Conservation (phyloP, 805 yeast species). For the Yarrowia sp. region DNA sequence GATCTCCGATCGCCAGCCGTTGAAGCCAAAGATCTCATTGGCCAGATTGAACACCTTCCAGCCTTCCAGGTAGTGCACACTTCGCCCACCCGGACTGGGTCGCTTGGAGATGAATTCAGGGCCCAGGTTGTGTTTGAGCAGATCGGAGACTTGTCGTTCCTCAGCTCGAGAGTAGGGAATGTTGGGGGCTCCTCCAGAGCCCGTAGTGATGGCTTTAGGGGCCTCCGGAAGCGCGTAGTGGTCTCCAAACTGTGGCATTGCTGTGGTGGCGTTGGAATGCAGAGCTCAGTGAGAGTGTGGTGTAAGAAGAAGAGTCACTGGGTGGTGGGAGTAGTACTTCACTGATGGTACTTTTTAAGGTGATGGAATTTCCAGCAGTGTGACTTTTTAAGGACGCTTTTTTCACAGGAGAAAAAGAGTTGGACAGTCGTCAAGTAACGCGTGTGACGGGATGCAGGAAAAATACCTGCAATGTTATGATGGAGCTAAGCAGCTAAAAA, state of each 20-base stretch:
- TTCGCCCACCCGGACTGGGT: slow-evolving; percentile 55
- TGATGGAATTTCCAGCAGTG: not conserved
- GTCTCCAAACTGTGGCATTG: slow-evolving; percentile 23
- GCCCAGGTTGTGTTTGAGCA: slow-evolving; percentile 34
- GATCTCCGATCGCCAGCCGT: slow-evolving; percentile 74
- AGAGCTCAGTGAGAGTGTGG: not conserved
- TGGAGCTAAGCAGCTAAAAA: not conserved
- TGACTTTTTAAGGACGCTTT: too few species aligned
- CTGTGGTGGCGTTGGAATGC: not conserved
- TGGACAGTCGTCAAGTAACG: not conserved
- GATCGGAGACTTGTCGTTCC: slow-evolving; percentile 15
- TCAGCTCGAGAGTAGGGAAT: slow-evolving; percentile 7
- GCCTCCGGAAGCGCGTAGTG: slow-evolving; percentile 23
- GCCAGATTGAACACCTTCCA: slow-evolving; percentile 71
- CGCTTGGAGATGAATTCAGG: slow-evolving; percentile 48
- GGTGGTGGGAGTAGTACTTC: too few species aligned
- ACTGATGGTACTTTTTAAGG: too few species aligned
- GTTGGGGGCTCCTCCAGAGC: slow-evolving; percentile 1
- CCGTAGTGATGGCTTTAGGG: not conserved
- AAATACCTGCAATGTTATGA: slow-evolving; percentile 13
- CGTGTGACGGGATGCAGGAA: not conserved
- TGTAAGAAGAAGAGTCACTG: too few species aligned
- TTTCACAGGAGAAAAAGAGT: not conserved
- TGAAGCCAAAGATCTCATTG: slow-evolving; percentile 72
- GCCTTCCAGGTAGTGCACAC: slow-evolving; percentile 67